Evolutionary conservation across 2,329 filamentous ascomycete species (phyloP).

Genomic region (Claviceps fusiformis): DNA sequence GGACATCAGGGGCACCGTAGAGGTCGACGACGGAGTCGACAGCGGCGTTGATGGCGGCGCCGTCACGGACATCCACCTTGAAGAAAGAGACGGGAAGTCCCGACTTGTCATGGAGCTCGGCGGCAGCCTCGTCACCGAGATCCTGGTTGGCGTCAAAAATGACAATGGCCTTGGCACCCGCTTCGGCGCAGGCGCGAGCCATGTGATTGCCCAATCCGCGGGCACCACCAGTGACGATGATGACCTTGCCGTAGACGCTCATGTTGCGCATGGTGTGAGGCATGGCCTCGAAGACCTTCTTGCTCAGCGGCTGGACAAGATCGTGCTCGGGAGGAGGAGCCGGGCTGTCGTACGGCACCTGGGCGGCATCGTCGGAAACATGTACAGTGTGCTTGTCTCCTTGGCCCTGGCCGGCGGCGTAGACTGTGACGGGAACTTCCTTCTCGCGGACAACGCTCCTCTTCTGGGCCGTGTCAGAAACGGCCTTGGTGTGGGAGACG

Average conservation of each 20-base stretch:
- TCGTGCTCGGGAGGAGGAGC: slow-evolving; percentile 29
- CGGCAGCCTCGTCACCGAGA: slow-evolving; percentile 55
- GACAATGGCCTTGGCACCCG: slow-evolving; percentile 57
- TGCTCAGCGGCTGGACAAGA: slow-evolving; percentile 36
- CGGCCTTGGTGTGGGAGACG: slow-evolving; percentile 16
- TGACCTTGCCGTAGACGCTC: slow-evolving; percentile 55
- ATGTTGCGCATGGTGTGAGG: slow-evolving; percentile 56
- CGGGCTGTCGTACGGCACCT: slow-evolving; percentile 28
- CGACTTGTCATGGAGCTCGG: slow-evolving; percentile 58
- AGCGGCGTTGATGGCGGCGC: slow-evolving; percentile 53
- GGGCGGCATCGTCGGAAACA: slow-evolving; percentile 29
- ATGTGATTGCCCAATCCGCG: slow-evolving; percentile 69
- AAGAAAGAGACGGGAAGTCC: slow-evolving; percentile 62
- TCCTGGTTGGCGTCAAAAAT: slow-evolving; percentile 70
- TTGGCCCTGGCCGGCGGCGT: slow-evolving; percentile 31
- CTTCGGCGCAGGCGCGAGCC: slow-evolving; percentile 64
- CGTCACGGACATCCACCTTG: slow-evolving; percentile 66
- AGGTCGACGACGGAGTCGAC: slow-evolving; percentile 51
- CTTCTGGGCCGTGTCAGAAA: slow-evolving; percentile 28
- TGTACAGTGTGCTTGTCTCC: slow-evolving; percentile 44
- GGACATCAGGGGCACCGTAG: slow-evolving; percentile 57
- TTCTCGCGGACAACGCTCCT: slow-evolving; percentile 42
- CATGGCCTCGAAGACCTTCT: slow-evolving; percentile 40
- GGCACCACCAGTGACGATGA: slow-evolving; percentile 61
- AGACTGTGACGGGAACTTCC: slow-evolving; percentile 43